A percentile compares a stretch with the other conserved stretches of the same genome.
phyloP scores from a whole-genome alignment of 176 grass and related monocot genomes.

The Canna indica region DNA sequence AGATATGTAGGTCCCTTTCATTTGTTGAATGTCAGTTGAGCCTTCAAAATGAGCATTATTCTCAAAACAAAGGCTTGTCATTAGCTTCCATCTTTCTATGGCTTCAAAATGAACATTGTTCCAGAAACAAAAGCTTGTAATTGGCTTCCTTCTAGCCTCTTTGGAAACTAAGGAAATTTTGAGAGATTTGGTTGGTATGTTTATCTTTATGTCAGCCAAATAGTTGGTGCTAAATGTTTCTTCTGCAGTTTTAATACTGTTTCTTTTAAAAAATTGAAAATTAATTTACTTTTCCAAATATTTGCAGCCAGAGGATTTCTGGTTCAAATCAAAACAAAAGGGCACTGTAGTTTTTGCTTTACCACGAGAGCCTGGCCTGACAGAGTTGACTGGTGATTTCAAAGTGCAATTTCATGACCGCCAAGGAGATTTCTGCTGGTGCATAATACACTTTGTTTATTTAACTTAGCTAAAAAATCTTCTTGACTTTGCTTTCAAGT shows the following conservation, averaged over 20 bases:
- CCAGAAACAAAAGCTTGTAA: no score
- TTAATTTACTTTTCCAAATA: background rate
- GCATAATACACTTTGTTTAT: background rate
- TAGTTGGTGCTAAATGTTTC: background rate
- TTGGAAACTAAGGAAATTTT: no score
- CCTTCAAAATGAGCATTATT: no score
- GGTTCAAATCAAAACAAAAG: slow-evolving; percentile 18
- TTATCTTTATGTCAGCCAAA: background rate
- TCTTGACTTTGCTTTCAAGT: background rate
- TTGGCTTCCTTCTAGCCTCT: no score
- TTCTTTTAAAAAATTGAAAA: background rate
- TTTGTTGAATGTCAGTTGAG: no score
- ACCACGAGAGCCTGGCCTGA: slow-evolving; percentile 10
- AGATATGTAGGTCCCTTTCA: no score
- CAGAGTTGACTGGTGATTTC: slow-evolving; percentile 15
- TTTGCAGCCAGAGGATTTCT: slow-evolving; percentile 11
- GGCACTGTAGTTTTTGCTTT: slow-evolving; percentile 14
- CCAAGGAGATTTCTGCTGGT: slow-evolving; percentile 20
- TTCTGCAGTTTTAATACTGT: background rate
- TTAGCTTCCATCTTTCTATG: no score
- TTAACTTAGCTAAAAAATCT: background rate
- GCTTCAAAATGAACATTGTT: no score
- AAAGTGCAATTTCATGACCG: slow-evolving; percentile 16
- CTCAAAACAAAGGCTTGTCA: no score
- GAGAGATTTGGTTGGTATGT: background rate